phyloP scores from a whole-genome alignment of 1,284 basidiomycete species.

The Tilletiaria anomala region DNA sequence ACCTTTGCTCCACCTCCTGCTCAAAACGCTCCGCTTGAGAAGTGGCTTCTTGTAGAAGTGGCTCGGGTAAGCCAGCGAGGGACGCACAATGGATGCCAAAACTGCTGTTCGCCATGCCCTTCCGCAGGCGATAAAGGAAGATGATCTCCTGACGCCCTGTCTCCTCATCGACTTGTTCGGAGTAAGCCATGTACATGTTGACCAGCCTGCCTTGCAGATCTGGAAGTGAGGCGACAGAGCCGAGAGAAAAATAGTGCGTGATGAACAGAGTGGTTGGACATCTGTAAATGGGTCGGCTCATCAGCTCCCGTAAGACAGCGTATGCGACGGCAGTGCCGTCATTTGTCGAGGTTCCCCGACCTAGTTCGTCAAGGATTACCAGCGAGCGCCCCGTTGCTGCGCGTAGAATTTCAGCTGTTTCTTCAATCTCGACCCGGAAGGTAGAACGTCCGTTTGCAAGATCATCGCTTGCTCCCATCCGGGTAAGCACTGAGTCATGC shows the following conservation, averaged over 20 bases:
- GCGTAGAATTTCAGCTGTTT: conserved; percentile 54
- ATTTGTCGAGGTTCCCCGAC: conserved; percentile 18
- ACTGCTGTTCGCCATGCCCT: conserved; percentile 17
- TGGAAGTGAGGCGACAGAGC: conserved; percentile 5
- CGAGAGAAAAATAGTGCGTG: conserved; percentile 28
- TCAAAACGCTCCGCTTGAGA: no score
- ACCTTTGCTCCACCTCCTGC: no score
- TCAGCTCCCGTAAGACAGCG: conserved; percentile 17
- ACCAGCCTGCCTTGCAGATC: conserved; percentile 3
- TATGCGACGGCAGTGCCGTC: conserved; percentile 24
- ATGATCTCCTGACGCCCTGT: conserved; percentile 10
- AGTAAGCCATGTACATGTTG: conserved; percentile 25
- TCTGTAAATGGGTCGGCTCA: neutral
- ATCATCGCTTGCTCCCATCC: conserved; percentile 75
- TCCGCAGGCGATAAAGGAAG: conserved; percentile 28
- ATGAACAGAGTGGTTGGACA: conserved; percentile 16
- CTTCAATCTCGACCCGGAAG: conserved; percentile 77
- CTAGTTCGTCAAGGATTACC: conserved; percentile 29
- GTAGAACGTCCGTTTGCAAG: conserved; percentile 69
- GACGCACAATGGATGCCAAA: conserved; percentile 35
- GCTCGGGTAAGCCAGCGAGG: conserved; percentile 17
- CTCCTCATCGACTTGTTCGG: neutral
- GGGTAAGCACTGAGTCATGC: conserved; percentile 68
- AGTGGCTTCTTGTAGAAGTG: neutral
- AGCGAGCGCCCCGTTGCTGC: conserved; percentile 17